A percentile compares a stretch with the other conserved stretches of the same genome.
These are phyloP conservation scores for Penicillium diatomitis DNA, from an alignment of 495 filamentous ascomycete genomes.

Conservation along the genomic window DNA sequence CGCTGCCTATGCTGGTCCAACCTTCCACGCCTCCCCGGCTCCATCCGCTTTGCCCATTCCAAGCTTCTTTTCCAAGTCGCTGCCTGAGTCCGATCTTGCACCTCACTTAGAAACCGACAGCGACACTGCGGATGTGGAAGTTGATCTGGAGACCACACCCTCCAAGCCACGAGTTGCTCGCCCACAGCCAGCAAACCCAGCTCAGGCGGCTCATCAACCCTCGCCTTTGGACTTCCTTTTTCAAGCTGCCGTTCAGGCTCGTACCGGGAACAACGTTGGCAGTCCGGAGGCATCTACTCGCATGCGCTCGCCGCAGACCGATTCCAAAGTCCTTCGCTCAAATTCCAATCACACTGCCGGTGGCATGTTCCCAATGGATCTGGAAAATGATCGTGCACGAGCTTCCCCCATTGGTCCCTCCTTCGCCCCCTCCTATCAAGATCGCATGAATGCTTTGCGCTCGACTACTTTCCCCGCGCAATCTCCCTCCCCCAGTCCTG, in stretches of 20 bases:
- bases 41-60: slow-evolving; percentile 90
- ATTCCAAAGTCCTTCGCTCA: slow-evolving; percentile 15
- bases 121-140: slow-evolving; percentile 25
- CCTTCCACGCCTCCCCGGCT: slow-evolving; percentile 91
- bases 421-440: slow-evolving; percentile 58
- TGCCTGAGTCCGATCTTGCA: slow-evolving; percentile 46
- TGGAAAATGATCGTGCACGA: slow-evolving; percentile 41
- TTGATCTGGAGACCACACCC: slow-evolving; percentile 30
- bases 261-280: slow-evolving; percentile 29
- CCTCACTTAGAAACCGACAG: slow-evolving; percentile 31
- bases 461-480: slow-evolving; percentile 18
- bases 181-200: slow-evolving; percentile 13
- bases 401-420: slow-evolving; percentile 47
- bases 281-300: slow-evolving; percentile 35
- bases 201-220: slow-evolving; percentile 37
- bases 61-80: slow-evolving; percentile 77
- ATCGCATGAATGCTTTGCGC: slow-evolving; percentile 52
- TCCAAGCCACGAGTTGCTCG: slow-evolving; percentile 29
- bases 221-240: slow-evolving; percentile 87
- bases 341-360: slow-evolving; percentile 29
- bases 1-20: slow-evolving; percentile 76
- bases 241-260: slow-evolving; percentile 66
- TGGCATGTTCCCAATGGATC: slow-evolving; percentile 57
- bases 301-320: slow-evolving; percentile 28
- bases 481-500: slow-evolving; percentile 1